Conservation (phyloP, 2,329 filamentous ascomycete genomes). For the Xylariaceae sp. region DNA sequence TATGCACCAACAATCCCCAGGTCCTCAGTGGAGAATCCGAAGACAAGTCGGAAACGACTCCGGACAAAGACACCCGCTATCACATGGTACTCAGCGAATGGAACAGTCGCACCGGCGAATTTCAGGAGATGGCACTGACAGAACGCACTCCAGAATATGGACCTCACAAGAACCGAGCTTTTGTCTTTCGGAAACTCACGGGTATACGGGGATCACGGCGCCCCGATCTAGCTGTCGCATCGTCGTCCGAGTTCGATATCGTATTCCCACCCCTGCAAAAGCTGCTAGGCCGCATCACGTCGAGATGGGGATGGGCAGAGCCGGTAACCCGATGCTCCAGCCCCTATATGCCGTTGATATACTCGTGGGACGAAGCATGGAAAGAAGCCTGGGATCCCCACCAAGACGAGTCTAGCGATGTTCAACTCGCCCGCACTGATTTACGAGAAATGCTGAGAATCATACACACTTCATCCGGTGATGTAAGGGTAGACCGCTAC, state of each 20-base stretch:
- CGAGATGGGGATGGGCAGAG: conserved; percentile 6
- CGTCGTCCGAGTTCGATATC: conserved; percentile 4
- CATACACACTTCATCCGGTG: conserved; percentile 5
- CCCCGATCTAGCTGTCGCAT: not conserved
- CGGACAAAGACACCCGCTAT: conserved; percentile 2
- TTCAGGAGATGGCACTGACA: conserved; percentile 2
- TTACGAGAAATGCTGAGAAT: conserved; percentile 6
- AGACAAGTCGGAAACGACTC: not conserved
- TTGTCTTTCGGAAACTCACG: conserved; percentile 5
- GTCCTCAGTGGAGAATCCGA: not conserved
- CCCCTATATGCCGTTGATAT: conserved; percentile 3
- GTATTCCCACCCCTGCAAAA: conserved; percentile 3
- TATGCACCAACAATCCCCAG: not conserved
- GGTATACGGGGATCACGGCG: not conserved
- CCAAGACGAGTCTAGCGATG: not conserved
- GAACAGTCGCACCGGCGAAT: not conserved
- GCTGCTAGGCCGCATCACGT: conserved; percentile 5
- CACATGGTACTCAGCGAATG: conserved; percentile 2
- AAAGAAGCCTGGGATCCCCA: not conserved
- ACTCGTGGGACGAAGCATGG: conserved; percentile 4
- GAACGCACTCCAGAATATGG: not conserved
- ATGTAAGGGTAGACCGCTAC: conserved; percentile 4
- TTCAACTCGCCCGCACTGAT: conserved; percentile 4
- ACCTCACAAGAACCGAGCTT: not conserved
- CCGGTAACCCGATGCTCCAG: not conserved